A percentile compares a stretch with the other conserved stretches of the same genome.
phyloP scores from a whole-genome alignment of 805 yeast genomes.

The Candida pseudoglaebosa region DNA sequence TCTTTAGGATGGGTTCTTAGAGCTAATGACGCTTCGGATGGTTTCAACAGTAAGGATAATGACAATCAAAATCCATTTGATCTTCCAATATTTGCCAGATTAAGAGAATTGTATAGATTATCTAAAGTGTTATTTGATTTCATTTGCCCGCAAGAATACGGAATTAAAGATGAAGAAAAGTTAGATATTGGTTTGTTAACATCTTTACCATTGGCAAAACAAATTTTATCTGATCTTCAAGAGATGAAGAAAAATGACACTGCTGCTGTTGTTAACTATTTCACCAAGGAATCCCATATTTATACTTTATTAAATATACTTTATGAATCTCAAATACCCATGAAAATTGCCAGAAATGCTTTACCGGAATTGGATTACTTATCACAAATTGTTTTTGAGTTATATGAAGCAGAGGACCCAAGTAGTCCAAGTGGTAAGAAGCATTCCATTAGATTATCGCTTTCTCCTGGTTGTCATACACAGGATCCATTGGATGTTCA shows the following conservation, averaged over 20 bases:
- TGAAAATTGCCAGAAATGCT: constrained; percentile 91
- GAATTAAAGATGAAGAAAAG: constrained; percentile 92
- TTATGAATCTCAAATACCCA: constrained; percentile 90
- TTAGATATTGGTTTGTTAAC: constrained; percentile 94
- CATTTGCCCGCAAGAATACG: constrained; percentile 98
- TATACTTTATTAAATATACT: constrained; percentile 88
- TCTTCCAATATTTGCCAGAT: constrained; percentile 69
- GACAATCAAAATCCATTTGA: constrained; percentile 53
- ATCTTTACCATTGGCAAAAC: constrained; percentile 88
- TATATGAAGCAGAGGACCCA: constrained; percentile 77
- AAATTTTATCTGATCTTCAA: constrained; percentile 75
- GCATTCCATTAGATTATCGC: constrained; percentile 85
- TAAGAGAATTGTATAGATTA: constrained; percentile 83
- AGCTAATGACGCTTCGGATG: constrained; percentile 26
- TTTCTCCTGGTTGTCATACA: constrained; percentile 97
- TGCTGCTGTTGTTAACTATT: constrained; percentile 84
- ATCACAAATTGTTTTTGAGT: constrained; percentile 90
- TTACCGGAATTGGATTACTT: constrained; percentile 94
- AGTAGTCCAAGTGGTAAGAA: constrained; percentile 61
- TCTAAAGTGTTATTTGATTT: constrained; percentile 94
- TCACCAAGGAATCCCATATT: constrained; percentile 96
- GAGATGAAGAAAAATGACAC: constrained; percentile 72
- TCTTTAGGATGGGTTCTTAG: constrained; percentile 71
- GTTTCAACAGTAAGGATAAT: constrained; percentile 14
- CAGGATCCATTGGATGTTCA: constrained; percentile 97